Evolutionary conservation across 2,329 filamentous ascomycete genomes (phyloP).

Genomic region (Aspergillus terreus): DNA sequence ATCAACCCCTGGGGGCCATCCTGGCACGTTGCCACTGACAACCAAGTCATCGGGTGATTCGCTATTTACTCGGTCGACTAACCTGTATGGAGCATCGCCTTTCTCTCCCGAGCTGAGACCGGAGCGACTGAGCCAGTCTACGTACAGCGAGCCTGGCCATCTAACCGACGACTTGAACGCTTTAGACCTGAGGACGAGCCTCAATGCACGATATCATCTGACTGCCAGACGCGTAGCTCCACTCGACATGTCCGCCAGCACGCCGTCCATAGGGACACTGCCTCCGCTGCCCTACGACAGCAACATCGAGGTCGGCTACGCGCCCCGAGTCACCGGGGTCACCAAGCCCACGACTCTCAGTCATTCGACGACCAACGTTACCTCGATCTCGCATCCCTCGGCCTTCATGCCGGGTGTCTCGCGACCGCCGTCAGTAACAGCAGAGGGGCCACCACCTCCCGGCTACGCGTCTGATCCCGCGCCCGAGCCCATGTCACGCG

Average conservation of each 20-base stretch:
- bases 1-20: conserved; percentile 16
- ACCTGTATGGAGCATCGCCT: conserved; percentile 23
- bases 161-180: conserved; percentile 15
- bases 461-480: conserved; percentile 28
- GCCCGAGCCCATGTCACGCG: conserved; percentile 31
- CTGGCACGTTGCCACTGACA: conserved; percentile 15
- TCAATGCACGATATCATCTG: conserved; percentile 19
- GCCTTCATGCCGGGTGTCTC: conserved; percentile 33
- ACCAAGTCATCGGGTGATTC: conserved; percentile 31
- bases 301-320: conserved; percentile 29
- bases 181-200: conserved; percentile 21
- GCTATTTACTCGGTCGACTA: conserved; percentile 20
- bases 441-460: conserved; percentile 13
- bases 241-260: conserved; percentile 24
- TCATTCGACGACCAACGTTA: conserved; percentile 8
- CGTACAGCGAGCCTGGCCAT: conserved; percentile 30
- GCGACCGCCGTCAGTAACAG: conserved; percentile 17
- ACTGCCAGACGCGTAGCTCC: conserved; percentile 11
- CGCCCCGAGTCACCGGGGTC: conserved; percentile 13
- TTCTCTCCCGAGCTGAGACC: conserved; percentile 24
- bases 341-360: conserved; percentile 12
- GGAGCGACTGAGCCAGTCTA: conserved; percentile 26
- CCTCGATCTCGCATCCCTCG: conserved; percentile 25
- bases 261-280: conserved; percentile 22
- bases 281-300: conserved; percentile 31